Percentiles rank a stretch among this genome's conserved stretches.
Conservation (phyloP, 2,329 filamentous ascomycete species). For the Cercospora beticola region DNA sequence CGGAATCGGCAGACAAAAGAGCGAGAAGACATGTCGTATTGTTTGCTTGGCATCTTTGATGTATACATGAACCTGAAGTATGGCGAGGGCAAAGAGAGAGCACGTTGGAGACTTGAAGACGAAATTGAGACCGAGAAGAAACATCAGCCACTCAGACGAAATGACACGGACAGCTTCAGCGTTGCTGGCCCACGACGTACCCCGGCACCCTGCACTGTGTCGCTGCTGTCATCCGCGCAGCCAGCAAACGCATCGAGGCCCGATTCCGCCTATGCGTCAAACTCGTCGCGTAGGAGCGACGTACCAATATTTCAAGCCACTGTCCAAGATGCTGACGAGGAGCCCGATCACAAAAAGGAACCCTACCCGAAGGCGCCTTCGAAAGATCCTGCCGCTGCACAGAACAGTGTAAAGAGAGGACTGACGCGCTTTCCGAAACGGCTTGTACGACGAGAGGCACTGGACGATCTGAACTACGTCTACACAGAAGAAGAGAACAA, state of each 20-base stretch:
- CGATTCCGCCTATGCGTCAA: neutral
- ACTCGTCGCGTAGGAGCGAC: neutral
- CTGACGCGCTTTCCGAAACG: neutral
- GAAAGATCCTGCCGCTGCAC: neutral
- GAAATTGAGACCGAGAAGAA: neutral
- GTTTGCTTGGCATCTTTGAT: constrained; percentile 18
- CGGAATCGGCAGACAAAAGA: constrained; percentile 10
- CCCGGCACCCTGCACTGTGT: neutral
- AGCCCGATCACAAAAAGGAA: neutral
- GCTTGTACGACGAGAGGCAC: constrained; percentile 2
- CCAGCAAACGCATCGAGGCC: neutral
- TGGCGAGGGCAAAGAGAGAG: constrained; percentile 11
- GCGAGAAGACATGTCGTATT: constrained; percentile 18
- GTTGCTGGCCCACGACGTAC: neutral
- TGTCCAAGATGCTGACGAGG: neutral
- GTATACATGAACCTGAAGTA: constrained; percentile 15
- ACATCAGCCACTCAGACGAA: neutral
- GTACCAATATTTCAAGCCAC: neutral
- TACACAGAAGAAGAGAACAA: constrained; percentile 3
- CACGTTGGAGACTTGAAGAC: constrained; percentile 6
- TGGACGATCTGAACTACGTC: neutral
- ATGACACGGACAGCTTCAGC: neutral
- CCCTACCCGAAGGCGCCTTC: neutral
- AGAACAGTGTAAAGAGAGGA: neutral
- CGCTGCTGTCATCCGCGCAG: neutral